These are phyloP conservation scores for Kwoniella europaea DNA, from an alignment of 768 basidiomycete genomes.

Conservation along the genomic window DNA sequence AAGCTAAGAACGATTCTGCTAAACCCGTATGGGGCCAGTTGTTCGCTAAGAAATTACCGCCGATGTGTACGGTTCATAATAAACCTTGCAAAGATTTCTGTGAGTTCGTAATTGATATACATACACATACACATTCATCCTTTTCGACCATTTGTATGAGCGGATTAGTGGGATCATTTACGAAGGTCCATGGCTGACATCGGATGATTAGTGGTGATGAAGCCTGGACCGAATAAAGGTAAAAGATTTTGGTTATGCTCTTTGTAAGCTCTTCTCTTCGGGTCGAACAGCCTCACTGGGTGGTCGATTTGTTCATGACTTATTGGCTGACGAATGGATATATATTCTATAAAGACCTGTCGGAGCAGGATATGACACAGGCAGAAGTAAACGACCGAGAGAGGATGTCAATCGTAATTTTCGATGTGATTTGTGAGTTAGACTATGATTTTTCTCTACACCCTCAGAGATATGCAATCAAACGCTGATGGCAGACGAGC, in stretches of 20 bases:
- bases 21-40: conserved; percentile 52
- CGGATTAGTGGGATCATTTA: background rate
- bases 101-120: conserved; percentile 25
- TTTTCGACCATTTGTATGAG: background rate
- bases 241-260: conserved; percentile 59
- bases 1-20: conserved; percentile 40
- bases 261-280: conserved; percentile 38
- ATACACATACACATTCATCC: too few relatives aligned
- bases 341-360: conserved; percentile 43
- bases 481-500: too few relatives aligned
- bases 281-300: background rate
- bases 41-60: conserved; percentile 57
- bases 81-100: conserved; percentile 57
- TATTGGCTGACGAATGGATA: conserved; percentile 14
- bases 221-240: conserved; percentile 56
- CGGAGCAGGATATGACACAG: conserved; percentile 56
- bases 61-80: conserved; percentile 53
- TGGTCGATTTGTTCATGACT: too few relatives aligned
- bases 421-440: conserved; percentile 56
- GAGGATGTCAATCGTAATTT: conserved; percentile 57
- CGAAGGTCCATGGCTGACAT: too few relatives aligned
- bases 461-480: too few relatives aligned
- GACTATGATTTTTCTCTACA: too few relatives aligned
- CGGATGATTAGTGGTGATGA: conserved; percentile 46
- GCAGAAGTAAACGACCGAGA: conserved; percentile 50